Percentiles rank a stretch among this genome's conserved stretches.
phyloP scores from a whole-genome alignment of 1,284 basidiomycete species.

The Uromyces viciae-fabae region DNA sequence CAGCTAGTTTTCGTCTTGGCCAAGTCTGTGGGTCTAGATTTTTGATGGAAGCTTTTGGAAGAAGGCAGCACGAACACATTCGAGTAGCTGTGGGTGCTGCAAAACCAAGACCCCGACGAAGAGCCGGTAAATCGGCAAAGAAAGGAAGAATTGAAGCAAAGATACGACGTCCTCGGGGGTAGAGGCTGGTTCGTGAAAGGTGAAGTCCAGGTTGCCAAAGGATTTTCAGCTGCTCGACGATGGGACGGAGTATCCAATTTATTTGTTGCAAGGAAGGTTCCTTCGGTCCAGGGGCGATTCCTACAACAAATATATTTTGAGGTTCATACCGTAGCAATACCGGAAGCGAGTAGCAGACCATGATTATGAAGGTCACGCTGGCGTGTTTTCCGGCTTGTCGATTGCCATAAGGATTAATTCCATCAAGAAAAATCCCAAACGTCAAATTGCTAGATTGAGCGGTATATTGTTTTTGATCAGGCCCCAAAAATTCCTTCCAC shows the following conservation, averaged over 20 bases:
- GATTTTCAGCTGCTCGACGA: conserved; percentile 52
- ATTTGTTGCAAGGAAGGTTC: conserved; percentile 47
- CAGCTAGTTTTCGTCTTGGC: neutral
- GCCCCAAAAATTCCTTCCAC: conserved; percentile 27
- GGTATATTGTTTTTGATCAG: conserved; percentile 1
- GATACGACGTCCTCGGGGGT: neutral
- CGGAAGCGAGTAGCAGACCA: conserved; percentile 47
- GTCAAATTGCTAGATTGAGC: neutral
- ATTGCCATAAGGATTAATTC: conserved; percentile 29
- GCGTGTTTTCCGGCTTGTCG: neutral
- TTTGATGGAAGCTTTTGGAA: neutral
- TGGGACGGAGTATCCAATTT: conserved; percentile 53
- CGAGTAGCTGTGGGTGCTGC: too few species aligned
- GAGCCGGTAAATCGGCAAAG: neutral
- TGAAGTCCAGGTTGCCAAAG: conserved; percentile 53
- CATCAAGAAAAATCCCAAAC: conserved; percentile 34
- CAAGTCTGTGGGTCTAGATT: neutral
- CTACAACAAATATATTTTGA: conserved; percentile 56
- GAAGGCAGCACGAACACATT: conserved; percentile 41
- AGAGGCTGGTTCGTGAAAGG: neutral
- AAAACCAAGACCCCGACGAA: too few species aligned
- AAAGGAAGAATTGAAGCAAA: neutral
- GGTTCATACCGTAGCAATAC: conserved; percentile 51
- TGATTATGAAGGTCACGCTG: conserved; percentile 3
- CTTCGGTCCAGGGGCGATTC: conserved; percentile 54